Base-by-base conservation (phyloP, 768 basidiomycete species). In the Naganishia vishniacii region DNA sequence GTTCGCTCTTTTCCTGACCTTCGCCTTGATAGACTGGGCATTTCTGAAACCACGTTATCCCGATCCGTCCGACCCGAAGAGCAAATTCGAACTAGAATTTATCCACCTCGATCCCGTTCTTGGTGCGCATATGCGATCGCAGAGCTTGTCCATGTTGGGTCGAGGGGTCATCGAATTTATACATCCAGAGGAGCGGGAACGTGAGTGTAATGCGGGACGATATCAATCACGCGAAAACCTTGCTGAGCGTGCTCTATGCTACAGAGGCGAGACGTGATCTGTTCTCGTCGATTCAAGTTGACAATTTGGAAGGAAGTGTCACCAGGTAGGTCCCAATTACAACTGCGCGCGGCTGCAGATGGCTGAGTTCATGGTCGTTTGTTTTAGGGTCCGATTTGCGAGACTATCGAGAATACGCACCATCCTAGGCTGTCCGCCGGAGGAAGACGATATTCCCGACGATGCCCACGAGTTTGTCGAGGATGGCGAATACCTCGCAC, bases 221-320 rank as follows among this genome's bases (percentile, higher is more conserved):
- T 40, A 25, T 41, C 32, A 49, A 29, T n/a, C 40, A 64, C 25
- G 41, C 9, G n/a, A 25, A 20, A 20, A 34, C 29, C 12, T 12
- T 16, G 1, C 26, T 40, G 40, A n/a, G 18, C 12, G 23, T 32
- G 32, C 28, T 34, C 15, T 18, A 26, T 23, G 34, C 41, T 59
- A 3, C 59, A 77, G 75, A 77, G 64, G 77, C 75, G 1, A 62
- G 72, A 49, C 65, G 41, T 15, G 77, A 78, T 59, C 64, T 78
- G 12, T 65, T 62, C 16, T 69, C 67, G n/a, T 72, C 75, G 25
- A 72, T 75, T 42, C 62, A 63, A 13, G 62, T 68, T 20, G 74
- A 76, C 45, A 74, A 75, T 42, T 63, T 75, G 23, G 75, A 75
- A 62, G 77, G 77, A 8, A 78, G 75, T 56, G 75, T 77, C 5